Conservation (phyloP, 495 filamentous ascomycete species). For the Podospora pseudocomata region DNA sequence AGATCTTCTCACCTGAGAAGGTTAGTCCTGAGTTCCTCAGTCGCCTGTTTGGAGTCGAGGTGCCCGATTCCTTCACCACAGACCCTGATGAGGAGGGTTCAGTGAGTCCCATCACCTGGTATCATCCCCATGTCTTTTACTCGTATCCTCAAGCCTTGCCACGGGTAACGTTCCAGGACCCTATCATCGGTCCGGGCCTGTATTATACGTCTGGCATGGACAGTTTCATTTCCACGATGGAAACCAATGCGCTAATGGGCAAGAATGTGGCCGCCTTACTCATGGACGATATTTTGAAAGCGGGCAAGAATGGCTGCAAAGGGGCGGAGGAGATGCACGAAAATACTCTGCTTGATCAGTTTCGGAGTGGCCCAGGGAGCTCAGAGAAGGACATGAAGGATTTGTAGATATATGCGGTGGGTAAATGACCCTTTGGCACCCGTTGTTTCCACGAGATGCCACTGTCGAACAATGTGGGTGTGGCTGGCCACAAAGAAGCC, state of each 20-base stretch:
- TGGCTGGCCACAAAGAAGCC: background rate
- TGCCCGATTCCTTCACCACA: slow-evolving; percentile 37
- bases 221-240: slow-evolving; percentile 95
- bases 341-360: background rate
- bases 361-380: background rate
- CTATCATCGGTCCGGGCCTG: slow-evolving; percentile 59
- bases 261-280: slow-evolving; percentile 86
- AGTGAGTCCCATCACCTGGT: slow-evolving; percentile 67
- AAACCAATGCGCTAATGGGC: slow-evolving; percentile 93
- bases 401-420: background rate
- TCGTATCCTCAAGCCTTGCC: slow-evolving; percentile 82
- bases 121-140: slow-evolving; percentile 65
- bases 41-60: slow-evolving; percentile 43
- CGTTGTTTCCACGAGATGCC: no score
- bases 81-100: slow-evolving; percentile 4
- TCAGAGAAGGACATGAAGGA: background rate
- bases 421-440: no score
- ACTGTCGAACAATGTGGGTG: no score
- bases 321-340: background rate
- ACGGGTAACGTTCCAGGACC: slow-evolving; percentile 82
- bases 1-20: slow-evolving; percentile 81
- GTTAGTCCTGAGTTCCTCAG: slow-evolving; percentile 61
- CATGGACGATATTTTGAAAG: slow-evolving; percentile 49
- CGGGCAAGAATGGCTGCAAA: slow-evolving; percentile 4
- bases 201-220: slow-evolving; percentile 96